These are phyloP conservation scores for Trypanosoma conorhini DNA, from an alignment of 208 protist genomes.

Conservation along the genomic window DNA sequence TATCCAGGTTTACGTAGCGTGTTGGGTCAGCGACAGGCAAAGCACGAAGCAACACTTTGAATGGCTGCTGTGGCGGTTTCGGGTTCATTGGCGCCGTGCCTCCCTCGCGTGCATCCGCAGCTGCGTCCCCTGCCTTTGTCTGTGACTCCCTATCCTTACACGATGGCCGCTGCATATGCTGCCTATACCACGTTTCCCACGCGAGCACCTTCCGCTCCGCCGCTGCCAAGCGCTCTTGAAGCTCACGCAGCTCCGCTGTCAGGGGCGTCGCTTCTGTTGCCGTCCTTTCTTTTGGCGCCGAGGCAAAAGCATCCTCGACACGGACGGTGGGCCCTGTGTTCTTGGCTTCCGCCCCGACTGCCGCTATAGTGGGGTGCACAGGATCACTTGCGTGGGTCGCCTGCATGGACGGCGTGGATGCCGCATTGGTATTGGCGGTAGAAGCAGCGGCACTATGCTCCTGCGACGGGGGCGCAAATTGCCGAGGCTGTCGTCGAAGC, in stretches of 20 bases:
- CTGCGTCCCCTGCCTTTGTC: not conserved
- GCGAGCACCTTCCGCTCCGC: conserved; percentile 51
- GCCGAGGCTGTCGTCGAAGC: not conserved
- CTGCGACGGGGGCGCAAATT: not conserved
- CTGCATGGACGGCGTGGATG: not conserved
- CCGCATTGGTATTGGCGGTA: not conserved
- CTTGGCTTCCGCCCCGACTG: not conserved
- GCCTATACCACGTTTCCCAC: conserved; percentile 61
- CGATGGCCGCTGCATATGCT: not conserved
- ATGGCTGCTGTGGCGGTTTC: not conserved
- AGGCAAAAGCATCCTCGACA: not conserved
- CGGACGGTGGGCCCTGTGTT: not conserved
- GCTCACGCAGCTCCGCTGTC: conserved; percentile 1
- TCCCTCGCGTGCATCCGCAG: not conserved
- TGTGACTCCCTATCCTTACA: not conserved
- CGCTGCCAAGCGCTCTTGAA: conserved; percentile 34
- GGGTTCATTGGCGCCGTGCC: not conserved
- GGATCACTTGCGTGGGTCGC: not conserved
- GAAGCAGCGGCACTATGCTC: not conserved
- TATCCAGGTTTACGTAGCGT: not conserved
- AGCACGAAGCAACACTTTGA: not conserved
- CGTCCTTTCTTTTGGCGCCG: not conserved
- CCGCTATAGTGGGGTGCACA: not conserved
- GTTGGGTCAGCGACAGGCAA: not conserved
- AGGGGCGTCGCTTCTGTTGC: not conserved